A percentile compares a stretch with the other conserved stretches of the same genome.
Evolutionary conservation across 2,329 filamentous ascomycete genomes (phyloP).

Genomic region (Paraphoma chrysanthemicola): DNA sequence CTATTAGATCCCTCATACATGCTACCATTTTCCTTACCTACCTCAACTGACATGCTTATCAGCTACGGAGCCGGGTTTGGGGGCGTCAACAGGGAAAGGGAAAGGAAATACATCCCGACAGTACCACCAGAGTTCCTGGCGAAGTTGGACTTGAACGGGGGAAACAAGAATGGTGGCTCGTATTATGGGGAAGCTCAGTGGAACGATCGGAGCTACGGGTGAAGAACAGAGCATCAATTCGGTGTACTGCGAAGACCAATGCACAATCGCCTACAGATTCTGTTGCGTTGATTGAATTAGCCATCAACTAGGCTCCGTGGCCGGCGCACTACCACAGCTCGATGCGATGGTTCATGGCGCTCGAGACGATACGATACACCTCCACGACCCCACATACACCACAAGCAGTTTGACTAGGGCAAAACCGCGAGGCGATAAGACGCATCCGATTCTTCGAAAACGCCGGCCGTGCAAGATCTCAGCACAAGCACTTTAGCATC

Average conservation of each 20-base stretch:
- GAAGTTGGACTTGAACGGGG: conserved; percentile 73
- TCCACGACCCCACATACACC: no score
- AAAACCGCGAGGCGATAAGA: no score
- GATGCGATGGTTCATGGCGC: no score
- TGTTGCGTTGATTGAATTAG: not conserved
- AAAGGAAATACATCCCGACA: conserved; percentile 93
- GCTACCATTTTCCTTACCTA: conserved; percentile 93
- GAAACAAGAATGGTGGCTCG: conserved; percentile 37
- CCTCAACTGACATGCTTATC: conserved; percentile 95
- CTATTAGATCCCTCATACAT: conserved; percentile 89
- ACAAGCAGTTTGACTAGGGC: no score
- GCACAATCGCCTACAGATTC: not conserved
- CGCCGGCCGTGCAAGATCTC: no score
- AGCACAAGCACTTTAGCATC: no score
- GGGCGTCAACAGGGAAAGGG: conserved; percentile 87
- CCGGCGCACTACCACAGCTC: no score
- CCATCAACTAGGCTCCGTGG: not conserved
- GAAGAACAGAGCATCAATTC: conserved; percentile 14
- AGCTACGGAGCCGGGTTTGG: conserved; percentile 95
- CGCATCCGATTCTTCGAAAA: no score
- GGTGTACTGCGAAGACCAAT: not conserved
- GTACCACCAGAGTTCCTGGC: conserved; percentile 92
- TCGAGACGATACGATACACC: not conserved
- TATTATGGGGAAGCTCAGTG: conserved; percentile 43
- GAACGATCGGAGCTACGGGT: conserved; percentile 44